Evolutionary conservation across 2,329 filamentous ascomycete genomes (phyloP).

Genomic region (Calonectria multiphialidica): DNA sequence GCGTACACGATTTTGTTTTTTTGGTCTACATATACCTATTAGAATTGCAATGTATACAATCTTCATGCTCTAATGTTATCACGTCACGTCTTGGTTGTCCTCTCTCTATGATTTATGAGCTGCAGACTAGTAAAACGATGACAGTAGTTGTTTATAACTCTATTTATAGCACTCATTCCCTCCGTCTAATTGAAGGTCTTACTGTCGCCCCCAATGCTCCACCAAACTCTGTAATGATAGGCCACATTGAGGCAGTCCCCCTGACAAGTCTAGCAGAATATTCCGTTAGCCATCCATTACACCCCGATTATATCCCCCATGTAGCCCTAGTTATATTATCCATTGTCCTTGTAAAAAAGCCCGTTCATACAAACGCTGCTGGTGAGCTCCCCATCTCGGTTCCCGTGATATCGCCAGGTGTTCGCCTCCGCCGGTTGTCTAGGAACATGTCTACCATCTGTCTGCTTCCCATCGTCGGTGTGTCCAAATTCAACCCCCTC

Average conservation of each 20-base stretch:
- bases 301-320: not conserved
- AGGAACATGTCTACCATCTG: slow-evolving; percentile 68
- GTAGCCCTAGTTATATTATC: not conserved
- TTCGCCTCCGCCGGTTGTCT: slow-evolving; percentile 59
- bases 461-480: slow-evolving; percentile 58
- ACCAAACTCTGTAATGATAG: not conserved
- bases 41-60: slow-evolving; percentile 23
- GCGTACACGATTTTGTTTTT: slow-evolving; percentile 18
- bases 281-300: not conserved
- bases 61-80: not conserved
- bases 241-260: not conserved
- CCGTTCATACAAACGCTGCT: slow-evolving; percentile 46
- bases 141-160: not conserved
- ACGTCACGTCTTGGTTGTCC: not conserved
- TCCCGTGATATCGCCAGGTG: slow-evolving; percentile 48
- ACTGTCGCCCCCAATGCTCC: not conserved
- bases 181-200: not conserved
- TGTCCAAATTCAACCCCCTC: slow-evolving; percentile 38
- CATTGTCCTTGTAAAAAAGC: not conserved
- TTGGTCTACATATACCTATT: slow-evolving; percentile 19
- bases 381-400: slow-evolving; percentile 44
- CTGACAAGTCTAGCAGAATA: not conserved
- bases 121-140: not conserved
- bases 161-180: slow-evolving; percentile 9
- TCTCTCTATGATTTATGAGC: not conserved